Conservation (phyloP, 306 rosid species). For the Castanea sativa region DNA sequence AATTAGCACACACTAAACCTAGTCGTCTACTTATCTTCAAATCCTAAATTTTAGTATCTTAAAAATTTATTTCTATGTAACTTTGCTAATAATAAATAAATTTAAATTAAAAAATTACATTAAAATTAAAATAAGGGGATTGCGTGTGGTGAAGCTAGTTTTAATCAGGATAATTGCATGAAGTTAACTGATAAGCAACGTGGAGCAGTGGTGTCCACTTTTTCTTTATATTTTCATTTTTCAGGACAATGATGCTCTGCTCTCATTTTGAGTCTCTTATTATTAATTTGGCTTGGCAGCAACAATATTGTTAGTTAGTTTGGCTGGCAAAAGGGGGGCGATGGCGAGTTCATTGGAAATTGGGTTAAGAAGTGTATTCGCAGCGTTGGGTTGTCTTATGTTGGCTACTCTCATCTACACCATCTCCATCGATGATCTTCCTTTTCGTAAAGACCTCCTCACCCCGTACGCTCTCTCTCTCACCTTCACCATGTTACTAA, state of each 20-base stretch:
- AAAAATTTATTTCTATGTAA: fast-evolving
- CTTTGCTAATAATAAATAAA: too few relatives aligned
- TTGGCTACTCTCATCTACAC: slow-evolving; percentile 52
- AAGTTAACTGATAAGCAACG: neutral
- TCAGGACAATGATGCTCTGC: neutral
- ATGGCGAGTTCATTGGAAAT: slow-evolving; percentile 50
- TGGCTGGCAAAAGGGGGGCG: neutral
- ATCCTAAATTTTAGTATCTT: too few relatives aligned
- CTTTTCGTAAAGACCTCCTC: slow-evolving; percentile 57
- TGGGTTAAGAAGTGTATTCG: slow-evolving; percentile 45
- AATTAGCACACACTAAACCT: too few relatives aligned
- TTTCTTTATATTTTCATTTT: too few relatives aligned
- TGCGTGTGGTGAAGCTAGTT: too few relatives aligned
- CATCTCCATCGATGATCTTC: slow-evolving; percentile 53
- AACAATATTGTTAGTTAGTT: too few relatives aligned
- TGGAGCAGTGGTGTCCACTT: neutral
- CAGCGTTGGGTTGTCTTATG: slow-evolving; percentile 46
- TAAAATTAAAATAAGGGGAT: too few relatives aligned
- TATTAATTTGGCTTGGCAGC: neutral
- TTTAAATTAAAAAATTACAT: too few relatives aligned
- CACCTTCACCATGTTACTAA: neutral
- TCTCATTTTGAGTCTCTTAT: neutral
- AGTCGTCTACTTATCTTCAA: too few relatives aligned
- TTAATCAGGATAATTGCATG: too few relatives aligned
- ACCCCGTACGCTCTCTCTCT: slow-evolving; percentile 48